These are phyloP conservation scores for Mucor lusitanicus DNA, from an alignment of 371 early-diverging fungal species.

Conservation along the genomic window DNA sequence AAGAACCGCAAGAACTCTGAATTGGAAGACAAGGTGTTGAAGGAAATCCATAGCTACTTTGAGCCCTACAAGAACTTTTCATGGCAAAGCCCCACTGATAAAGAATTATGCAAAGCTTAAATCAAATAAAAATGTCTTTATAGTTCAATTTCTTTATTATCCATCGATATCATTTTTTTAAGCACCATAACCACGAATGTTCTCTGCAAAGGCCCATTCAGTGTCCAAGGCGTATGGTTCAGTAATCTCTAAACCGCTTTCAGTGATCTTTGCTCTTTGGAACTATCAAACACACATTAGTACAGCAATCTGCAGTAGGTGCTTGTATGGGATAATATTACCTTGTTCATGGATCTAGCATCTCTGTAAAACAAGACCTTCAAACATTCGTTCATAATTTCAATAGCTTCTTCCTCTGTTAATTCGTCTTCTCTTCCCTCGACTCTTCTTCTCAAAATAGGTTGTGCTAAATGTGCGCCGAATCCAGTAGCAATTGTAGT, in stretches of 20 bases:
- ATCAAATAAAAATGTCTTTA: constrained; percentile 4
- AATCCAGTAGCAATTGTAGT: constrained; percentile 97
- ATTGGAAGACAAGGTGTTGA: constrained; percentile 24
- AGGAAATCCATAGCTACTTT: constrained; percentile 27
- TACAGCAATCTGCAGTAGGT: not conserved
- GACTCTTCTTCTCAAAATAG: constrained; percentile 91
- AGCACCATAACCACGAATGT: constrained; percentile 87
- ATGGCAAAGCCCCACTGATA: constrained; percentile 49
- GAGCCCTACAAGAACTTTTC: constrained; percentile 41
- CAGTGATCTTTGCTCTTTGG: constrained; percentile 90
- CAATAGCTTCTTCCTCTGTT: constrained; percentile 91
- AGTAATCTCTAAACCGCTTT: constrained; percentile 77
- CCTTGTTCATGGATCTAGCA: constrained; percentile 94
- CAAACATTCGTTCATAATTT: constrained; percentile 91
- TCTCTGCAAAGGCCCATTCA: constrained; percentile 95
- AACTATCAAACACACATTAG: constrained; percentile 53
- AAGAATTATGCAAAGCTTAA: constrained; percentile 31
- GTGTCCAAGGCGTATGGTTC: constrained; percentile 89
- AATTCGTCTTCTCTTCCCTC: constrained; percentile 86
- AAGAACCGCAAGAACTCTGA: constrained; percentile 36
- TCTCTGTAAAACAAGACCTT: constrained; percentile 97
- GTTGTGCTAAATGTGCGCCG: constrained; percentile 95
- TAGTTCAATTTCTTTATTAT: constrained; percentile 3
- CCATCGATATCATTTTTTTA: constrained; percentile 30
- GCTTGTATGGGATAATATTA: constrained; percentile 20